Evolutionary conservation across 2,329 filamentous ascomycete genomes (phyloP).

Genomic region (Tolypocladium paradoxum): DNA sequence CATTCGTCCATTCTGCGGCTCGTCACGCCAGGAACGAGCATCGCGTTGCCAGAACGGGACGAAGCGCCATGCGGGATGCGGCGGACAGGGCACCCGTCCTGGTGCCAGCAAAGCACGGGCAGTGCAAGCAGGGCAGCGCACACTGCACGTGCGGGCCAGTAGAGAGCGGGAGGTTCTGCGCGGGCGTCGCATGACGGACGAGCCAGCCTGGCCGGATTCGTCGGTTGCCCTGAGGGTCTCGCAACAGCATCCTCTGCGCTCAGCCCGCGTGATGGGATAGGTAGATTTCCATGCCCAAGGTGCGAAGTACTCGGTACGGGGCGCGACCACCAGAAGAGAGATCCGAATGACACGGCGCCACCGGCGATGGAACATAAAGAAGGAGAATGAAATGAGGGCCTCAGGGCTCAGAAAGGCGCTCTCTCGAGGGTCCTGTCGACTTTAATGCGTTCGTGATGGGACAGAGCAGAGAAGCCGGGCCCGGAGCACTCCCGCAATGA

Average conservation of each 20-base stretch:
- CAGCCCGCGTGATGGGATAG: neutral
- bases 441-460: too few species aligned
- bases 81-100: constrained; percentile 3
- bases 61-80: neutral
- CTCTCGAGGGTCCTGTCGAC: neutral
- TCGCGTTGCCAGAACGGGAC: neutral
- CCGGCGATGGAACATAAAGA: neutral
- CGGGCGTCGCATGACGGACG: neutral
- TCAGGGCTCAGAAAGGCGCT: neutral
- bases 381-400: neutral
- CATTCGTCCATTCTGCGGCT: neutral
- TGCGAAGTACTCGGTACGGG: neutral
- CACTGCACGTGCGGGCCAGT: neutral
- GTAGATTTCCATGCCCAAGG: neutral
- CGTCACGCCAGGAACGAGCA: neutral
- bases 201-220: neutral
- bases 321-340: neutral
- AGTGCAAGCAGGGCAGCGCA: neutral
- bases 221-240: neutral
- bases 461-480: too few species aligned
- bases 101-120: constrained; percentile 7
- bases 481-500: too few species aligned
- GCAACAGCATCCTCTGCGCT: neutral
- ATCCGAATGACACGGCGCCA: neutral
- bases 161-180: neutral